Evolutionary conservation across 345 rosid genomes (phyloP).

Genomic region (Erodium maritimum): DNA sequence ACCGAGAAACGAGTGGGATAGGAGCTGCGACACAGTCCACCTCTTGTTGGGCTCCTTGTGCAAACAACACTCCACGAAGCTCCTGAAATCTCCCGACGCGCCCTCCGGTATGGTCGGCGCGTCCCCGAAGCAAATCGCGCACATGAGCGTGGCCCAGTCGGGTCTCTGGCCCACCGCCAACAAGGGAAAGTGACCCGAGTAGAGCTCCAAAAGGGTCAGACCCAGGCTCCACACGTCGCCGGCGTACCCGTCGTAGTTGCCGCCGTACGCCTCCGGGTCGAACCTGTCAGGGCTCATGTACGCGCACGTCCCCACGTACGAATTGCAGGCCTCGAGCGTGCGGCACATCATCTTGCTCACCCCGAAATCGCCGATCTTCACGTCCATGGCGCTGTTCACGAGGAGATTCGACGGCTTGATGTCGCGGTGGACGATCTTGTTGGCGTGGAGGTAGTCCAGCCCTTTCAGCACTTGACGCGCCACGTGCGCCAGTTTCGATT

Average conservation of each 20-base stretch:
- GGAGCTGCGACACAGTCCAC: constrained; percentile 61
- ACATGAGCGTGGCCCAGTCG: constrained; percentile 85
- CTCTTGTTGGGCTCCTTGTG: constrained; percentile 63
- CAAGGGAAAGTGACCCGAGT: constrained; percentile 63
- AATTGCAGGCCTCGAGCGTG: constrained; percentile 60
- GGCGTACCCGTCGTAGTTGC: constrained; percentile 54
- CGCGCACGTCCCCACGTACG: constrained; percentile 86
- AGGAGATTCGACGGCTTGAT: constrained; percentile 74
- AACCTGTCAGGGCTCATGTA: constrained; percentile 92
- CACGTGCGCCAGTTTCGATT: constrained; percentile 30
- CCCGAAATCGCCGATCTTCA: constrained; percentile 82
- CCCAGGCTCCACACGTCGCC: constrained; percentile 91
- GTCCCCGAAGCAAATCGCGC: constrained; percentile 78
- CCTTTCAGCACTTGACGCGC: constrained; percentile 62
- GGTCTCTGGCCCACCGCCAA: constrained; percentile 62
- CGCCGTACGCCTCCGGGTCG: constrained; percentile 54
- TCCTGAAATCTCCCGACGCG: constrained; percentile 53
- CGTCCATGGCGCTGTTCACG: constrained; percentile 40
- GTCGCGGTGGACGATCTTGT: constrained; percentile 69
- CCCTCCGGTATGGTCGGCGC: constrained; percentile 54
- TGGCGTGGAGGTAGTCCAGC: constrained; percentile 46
- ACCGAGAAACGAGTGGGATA: constrained; percentile 54
- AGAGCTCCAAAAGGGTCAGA: constrained; percentile 63
- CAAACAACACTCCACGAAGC: constrained; percentile 61
- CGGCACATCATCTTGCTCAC: constrained; percentile 66